Base-by-base conservation (phyloP, 1,284 basidiomycete species). In the Cutaneotrichosporon sp. region DNA sequence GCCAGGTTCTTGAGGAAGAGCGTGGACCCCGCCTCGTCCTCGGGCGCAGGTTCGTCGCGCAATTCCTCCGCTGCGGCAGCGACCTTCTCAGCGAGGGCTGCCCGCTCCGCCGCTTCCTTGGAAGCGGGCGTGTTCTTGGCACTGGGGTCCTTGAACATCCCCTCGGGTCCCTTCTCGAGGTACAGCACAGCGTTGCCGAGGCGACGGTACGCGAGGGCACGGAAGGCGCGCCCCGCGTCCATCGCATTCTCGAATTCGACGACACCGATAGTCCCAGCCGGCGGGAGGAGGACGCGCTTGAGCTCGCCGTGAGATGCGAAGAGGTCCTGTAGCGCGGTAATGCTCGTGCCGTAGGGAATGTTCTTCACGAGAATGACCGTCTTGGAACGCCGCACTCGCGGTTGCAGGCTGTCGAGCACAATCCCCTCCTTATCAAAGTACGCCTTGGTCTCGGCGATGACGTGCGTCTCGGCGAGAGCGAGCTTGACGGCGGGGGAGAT, bases 1-100 rank as follows among this genome's bases (percentile, higher is more conserved):
- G 91, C 85, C 40, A 99, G 84, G 74, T 98, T 98, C 85, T 98
- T 97, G 80, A 98, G 84, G 81, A 93, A 98, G 7, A 99, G 85
- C 11, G 96, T 97, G 16, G 90, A 86, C 0, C 91, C 92, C 0
- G 86, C 83, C 40, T 89, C 79, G 14, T 86, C 80, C 16, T 78
- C 71, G 46, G 81, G 81, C 42, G 85, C 84, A 14, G 83, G 83
- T 32, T 82, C 83, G 32, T 76, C 81, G 0, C 65, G 68, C 36
- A 50, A 32, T 8, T 56, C 46, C 40, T 58, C 57, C 16, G 65
- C 62, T 34, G 51, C 53, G 34, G 72, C 67, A 18, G 69, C 68
- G 5, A 73, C 70, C 58, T 71, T 72, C 61, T 76, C 71, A 1
- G 70, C 66, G 6, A 73, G 65, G n/a, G 58, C 61, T 21, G 67